phyloP scores from a whole-genome alignment of 352 stramenopile species.

The Pythium brachiatum region DNA sequence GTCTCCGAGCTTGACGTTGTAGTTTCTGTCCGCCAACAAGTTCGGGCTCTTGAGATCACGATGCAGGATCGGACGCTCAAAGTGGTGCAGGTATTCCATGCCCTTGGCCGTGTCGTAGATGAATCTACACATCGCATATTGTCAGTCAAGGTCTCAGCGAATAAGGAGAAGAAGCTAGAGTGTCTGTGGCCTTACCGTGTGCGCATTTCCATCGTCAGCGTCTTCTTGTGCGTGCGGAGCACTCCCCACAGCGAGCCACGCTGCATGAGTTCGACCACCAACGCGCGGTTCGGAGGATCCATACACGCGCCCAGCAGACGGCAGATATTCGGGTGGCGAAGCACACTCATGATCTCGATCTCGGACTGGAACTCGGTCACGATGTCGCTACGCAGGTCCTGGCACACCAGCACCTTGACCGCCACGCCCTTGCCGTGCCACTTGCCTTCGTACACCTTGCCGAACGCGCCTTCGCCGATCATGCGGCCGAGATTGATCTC shows the following conservation, averaged over 20 bases:
- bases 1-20: slow-evolving; percentile 84
- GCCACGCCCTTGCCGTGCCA: slow-evolving; percentile 64
- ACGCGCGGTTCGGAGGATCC: slow-evolving; percentile 90
- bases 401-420: slow-evolving; percentile 66
- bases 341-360: slow-evolving; percentile 74
- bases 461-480: slow-evolving; percentile 67
- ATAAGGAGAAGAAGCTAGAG: not conserved
- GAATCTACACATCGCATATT: slow-evolving; percentile 27
- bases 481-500: slow-evolving; percentile 59
- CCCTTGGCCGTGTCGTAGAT: slow-evolving; percentile 78
- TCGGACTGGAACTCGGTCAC: slow-evolving; percentile 67
- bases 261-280: slow-evolving; percentile 92
- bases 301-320: slow-evolving; percentile 93
- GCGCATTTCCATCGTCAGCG: slow-evolving; percentile 54
- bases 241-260: slow-evolving; percentile 92
- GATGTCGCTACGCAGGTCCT: slow-evolving; percentile 61
- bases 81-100: slow-evolving; percentile 85
- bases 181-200: slow-evolving; percentile 19
- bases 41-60: slow-evolving; percentile 85
- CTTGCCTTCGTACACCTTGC: slow-evolving; percentile 67
- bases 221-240: slow-evolving; percentile 63
- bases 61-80: slow-evolving; percentile 81
- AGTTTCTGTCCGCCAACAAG: slow-evolving; percentile 80
- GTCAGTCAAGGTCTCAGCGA: not conserved
- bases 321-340: slow-evolving; percentile 96